Percentiles rank a stretch among this genome's conserved stretches.
Conservation (phyloP, 495 filamentous ascomycete species). For the Ramalina peruviana region DNA sequence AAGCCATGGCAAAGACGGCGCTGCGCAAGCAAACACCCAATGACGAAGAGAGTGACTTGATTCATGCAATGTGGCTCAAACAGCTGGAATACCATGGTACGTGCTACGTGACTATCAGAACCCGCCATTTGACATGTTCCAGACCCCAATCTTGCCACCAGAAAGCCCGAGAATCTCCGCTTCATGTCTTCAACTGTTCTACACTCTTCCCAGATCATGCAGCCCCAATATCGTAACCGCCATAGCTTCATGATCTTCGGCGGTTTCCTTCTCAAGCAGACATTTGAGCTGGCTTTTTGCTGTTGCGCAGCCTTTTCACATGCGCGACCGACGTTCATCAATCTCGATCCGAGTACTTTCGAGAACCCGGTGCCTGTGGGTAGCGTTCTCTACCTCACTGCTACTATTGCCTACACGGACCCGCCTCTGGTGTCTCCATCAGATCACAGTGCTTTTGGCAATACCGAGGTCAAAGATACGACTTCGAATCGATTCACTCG, state of each 20-base stretch:
- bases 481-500: constrained; percentile 39
- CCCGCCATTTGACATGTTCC: background rate
- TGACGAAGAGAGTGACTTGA: constrained; percentile 61
- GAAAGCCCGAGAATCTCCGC: constrained; percentile 47
- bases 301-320: constrained; percentile 70
- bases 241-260: constrained; percentile 90
- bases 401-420: constrained; percentile 67
- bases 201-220: constrained; percentile 68
- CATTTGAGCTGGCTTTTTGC: constrained; percentile 81
- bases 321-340: constrained; percentile 60
- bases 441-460: constrained; percentile 19
- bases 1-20: constrained; percentile 45
- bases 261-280: constrained; percentile 68
- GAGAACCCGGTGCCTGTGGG: constrained; percentile 76
- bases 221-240: constrained; percentile 71
- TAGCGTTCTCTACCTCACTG: constrained; percentile 65
- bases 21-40: constrained; percentile 62
- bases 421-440: constrained; percentile 31
- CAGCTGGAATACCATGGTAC: constrained; percentile 51
- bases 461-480: constrained; percentile 14
- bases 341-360: constrained; percentile 68
- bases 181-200: constrained; percentile 56
- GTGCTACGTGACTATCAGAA: background rate
- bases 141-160: constrained; percentile 43
- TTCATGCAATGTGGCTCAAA: constrained; percentile 67